phyloP scores from a whole-genome alignment of 2,329 filamentous ascomycete species.

The Phaeomoniella chlamydospora region DNA sequence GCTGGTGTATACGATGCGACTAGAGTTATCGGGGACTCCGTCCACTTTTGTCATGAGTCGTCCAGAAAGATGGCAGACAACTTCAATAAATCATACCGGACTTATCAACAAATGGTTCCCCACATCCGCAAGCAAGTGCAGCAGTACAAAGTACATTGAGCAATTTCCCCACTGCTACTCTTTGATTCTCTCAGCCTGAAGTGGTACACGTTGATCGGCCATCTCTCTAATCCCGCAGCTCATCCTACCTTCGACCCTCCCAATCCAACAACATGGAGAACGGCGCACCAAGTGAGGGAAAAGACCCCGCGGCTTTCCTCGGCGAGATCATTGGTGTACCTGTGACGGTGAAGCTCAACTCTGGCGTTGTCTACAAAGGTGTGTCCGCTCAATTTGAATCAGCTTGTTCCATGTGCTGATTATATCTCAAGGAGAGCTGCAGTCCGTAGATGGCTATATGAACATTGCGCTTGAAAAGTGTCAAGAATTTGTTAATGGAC shows the following conservation, averaged over 20 bases:
- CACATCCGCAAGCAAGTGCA: too few species aligned
- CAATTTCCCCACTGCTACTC: too few species aligned
- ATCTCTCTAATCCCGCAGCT: too few species aligned
- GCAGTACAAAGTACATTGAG: too few species aligned
- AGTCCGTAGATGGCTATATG: slow-evolving; percentile 98
- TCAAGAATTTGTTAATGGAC: slow-evolving; percentile 77
- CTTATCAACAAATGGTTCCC: too few species aligned
- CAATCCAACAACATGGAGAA: slow-evolving; percentile 67
- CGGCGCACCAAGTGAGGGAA: slow-evolving; percentile 54
- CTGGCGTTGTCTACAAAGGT: slow-evolving; percentile 98
- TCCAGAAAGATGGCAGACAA: slow-evolving; percentile 5
- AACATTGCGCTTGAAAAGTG: slow-evolving; percentile 97
- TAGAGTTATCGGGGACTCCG: too few species aligned
- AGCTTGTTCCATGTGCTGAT: background rate
- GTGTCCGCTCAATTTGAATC: slow-evolving; percentile 4
- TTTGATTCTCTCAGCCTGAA: too few species aligned
- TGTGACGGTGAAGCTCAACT: slow-evolving; percentile 95
- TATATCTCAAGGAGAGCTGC: slow-evolving; percentile 58
- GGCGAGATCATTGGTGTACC: slow-evolving; percentile 87
- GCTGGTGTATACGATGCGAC: slow-evolving; percentile 1
- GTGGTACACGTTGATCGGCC: too few species aligned
- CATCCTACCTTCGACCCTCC: too few species aligned
- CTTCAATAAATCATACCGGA: slow-evolving; percentile 24
- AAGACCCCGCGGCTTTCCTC: slow-evolving; percentile 86
- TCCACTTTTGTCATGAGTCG: background rate